Conservation (phyloP, 805 yeast species). For the Schwanniomyces occidentalis region DNA sequence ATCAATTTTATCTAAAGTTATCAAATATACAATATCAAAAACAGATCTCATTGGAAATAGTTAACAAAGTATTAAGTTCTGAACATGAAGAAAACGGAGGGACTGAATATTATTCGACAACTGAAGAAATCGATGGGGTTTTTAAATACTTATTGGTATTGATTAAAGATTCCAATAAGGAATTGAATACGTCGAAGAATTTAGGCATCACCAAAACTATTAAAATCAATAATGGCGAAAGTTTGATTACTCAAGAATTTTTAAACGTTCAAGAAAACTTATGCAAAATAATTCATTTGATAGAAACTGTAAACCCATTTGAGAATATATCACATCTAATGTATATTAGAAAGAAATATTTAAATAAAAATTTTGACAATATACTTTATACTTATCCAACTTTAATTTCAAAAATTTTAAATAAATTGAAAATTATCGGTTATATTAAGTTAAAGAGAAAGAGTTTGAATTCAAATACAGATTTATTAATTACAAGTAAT, state of each 20-base stretch:
- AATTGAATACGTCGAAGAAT: slow-evolving; percentile 35
- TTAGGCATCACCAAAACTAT: slow-evolving; percentile 40
- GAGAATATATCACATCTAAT: slow-evolving; percentile 32
- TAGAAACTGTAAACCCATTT: slow-evolving; percentile 41
- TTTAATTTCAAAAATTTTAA: slow-evolving; percentile 60
- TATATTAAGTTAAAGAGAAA: slow-evolving; percentile 18
- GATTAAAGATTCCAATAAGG: slow-evolving; percentile 38
- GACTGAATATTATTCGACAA: slow-evolving; percentile 26
- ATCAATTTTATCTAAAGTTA: slow-evolving; percentile 49
- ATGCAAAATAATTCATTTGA: slow-evolving; percentile 67
- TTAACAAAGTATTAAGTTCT: slow-evolving; percentile 52
- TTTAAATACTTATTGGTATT: slow-evolving; percentile 59
- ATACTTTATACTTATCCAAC: slow-evolving; percentile 75
- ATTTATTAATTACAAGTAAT: slow-evolving; percentile 43
- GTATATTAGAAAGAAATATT: slow-evolving; percentile 41
- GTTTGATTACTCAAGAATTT: slow-evolving; percentile 35
- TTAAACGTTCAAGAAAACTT: slow-evolving; percentile 57
- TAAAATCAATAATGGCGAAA: slow-evolving; percentile 28
- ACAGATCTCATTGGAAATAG: slow-evolving; percentile 58
- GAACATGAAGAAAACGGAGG: slow-evolving; percentile 23
- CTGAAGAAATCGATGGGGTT: slow-evolving; percentile 57
- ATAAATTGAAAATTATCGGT: slow-evolving; percentile 52
- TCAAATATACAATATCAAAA: slow-evolving; percentile 55
- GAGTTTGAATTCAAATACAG: slow-evolving; percentile 22
- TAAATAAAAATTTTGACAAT: slow-evolving; percentile 55